phyloP scores from a whole-genome alignment of 2,329 filamentous ascomycete genomes.

The Ophiostoma tasmaniense region DNA sequence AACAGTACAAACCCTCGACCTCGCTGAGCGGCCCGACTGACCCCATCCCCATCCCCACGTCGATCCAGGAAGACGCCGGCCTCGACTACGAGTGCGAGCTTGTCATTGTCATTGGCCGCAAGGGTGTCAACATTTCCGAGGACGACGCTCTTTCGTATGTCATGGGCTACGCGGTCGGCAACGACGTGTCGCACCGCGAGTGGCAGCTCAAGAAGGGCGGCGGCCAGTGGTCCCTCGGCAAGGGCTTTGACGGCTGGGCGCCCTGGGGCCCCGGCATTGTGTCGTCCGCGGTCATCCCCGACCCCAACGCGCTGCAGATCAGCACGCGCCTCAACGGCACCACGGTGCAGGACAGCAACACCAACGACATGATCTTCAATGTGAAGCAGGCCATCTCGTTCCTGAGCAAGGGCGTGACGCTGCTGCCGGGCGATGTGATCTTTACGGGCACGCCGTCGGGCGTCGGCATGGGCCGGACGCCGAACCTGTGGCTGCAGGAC shows the following conservation, averaged over 20 bases:
- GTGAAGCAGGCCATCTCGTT: slow-evolving; percentile 52
- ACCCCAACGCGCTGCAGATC: slow-evolving; percentile 50
- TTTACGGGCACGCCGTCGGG: slow-evolving; percentile 63
- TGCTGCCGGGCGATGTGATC: slow-evolving; percentile 56
- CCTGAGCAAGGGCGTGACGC: slow-evolving; percentile 52
- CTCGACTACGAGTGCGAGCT: slow-evolving; percentile 78
- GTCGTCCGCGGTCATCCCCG: slow-evolving; percentile 37
- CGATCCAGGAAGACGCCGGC: slow-evolving; percentile 57
- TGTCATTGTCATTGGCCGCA: slow-evolving; percentile 62
- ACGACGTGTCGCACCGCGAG: slow-evolving; percentile 73
- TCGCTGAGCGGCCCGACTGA: slow-evolving; percentile 56
- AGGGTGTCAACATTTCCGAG: slow-evolving; percentile 56
- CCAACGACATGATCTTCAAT: slow-evolving; percentile 55
- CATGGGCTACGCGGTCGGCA: slow-evolving; percentile 65
- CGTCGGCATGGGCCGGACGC: slow-evolving; percentile 61
- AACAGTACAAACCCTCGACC: slow-evolving; percentile 58
- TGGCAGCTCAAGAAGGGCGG: slow-evolving; percentile 63
- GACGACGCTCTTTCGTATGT: slow-evolving; percentile 60
- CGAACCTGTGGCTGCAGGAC: slow-evolving; percentile 59
- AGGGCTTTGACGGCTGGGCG: slow-evolving; percentile 69
- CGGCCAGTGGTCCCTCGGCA: slow-evolving; percentile 63
- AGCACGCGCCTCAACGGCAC: slow-evolving; percentile 52
- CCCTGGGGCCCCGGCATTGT: slow-evolving; percentile 67
- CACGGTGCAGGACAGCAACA: slow-evolving; percentile 48
- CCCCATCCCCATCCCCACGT: slow-evolving; percentile 54